phyloP scores from a whole-genome alignment of 345 rosid species.

The Eucalyptus regnans region DNA sequence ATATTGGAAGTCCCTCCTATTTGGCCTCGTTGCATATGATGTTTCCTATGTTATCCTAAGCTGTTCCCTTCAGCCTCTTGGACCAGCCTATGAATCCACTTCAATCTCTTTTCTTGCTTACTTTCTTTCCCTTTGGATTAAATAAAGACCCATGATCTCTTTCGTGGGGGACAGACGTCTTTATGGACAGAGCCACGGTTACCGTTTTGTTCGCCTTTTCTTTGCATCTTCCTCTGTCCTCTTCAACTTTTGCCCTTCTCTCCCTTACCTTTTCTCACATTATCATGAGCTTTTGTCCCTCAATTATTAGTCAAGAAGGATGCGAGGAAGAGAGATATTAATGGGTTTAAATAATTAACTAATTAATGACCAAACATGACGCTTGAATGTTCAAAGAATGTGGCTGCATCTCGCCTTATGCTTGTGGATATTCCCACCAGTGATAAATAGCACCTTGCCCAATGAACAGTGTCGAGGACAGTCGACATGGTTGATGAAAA shows the following conservation, averaged over 20 bases:
- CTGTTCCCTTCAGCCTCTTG: neutral
- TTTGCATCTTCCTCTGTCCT: neutral
- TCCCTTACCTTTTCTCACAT: neutral
- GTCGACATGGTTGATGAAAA: neutral
- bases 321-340: neutral
- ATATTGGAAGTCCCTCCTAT: neutral
- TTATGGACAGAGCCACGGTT: neutral
- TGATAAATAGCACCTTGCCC: neutral
- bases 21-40: neutral
- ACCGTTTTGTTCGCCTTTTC: neutral
- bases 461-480: neutral
- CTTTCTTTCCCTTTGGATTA: neutral
- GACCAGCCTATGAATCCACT: neutral
- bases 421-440: neutral
- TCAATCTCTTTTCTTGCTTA: neutral
- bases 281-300: neutral
- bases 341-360: neutral
- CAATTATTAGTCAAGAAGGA: neutral
- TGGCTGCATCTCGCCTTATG: neutral
- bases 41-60: neutral
- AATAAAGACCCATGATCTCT: neutral
- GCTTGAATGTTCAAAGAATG: neutral
- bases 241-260: neutral
- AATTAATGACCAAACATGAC: neutral
- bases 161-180: neutral